These are phyloP conservation scores for Asterophora parasitica DNA, from an alignment of 768 basidiomycete genomes.

Conservation along the genomic window DNA sequence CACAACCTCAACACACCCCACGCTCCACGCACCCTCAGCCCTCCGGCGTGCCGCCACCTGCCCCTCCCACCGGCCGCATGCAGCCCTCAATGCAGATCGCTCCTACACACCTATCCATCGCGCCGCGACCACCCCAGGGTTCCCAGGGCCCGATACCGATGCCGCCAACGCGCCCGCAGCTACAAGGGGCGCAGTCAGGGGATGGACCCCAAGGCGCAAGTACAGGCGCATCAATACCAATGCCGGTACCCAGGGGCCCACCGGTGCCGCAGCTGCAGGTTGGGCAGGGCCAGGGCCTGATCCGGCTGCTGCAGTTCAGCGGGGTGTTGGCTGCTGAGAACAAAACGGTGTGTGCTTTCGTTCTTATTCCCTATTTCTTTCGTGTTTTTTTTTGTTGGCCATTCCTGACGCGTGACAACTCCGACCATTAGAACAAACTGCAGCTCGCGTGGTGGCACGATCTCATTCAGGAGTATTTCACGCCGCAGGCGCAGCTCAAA, in stretches of 20 bases:
- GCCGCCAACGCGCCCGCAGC: no score
- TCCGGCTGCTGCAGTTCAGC: conserved; percentile 67
- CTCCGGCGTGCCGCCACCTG: conserved; percentile 4
- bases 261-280: conserved; percentile 24
- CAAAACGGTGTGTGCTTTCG: conserved; percentile 40
- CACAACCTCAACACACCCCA: conserved; percentile 11
- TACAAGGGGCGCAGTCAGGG: no score
- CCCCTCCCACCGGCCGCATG: conserved; percentile 10
- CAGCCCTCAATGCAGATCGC: conserved; percentile 18
- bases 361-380: background rate
- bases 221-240: no score
- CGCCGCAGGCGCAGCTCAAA: conserved; percentile 65
- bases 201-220: no score
- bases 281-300: conserved; percentile 59
- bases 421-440: conserved; percentile 43
- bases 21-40: conserved; percentile 16
- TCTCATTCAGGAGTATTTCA: conserved; percentile 66
- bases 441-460: conserved; percentile 64
- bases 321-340: conserved; percentile 54
- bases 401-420: background rate
- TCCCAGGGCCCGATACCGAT: conserved; percentile 11
- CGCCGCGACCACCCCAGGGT: conserved; percentile 24
- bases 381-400: background rate
- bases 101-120: conserved; percentile 24
- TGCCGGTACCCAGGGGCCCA: background rate